Base-by-base conservation (phyloP, 2,329 filamentous ascomycete genomes). In the Geosmithia putterillii region DNA sequence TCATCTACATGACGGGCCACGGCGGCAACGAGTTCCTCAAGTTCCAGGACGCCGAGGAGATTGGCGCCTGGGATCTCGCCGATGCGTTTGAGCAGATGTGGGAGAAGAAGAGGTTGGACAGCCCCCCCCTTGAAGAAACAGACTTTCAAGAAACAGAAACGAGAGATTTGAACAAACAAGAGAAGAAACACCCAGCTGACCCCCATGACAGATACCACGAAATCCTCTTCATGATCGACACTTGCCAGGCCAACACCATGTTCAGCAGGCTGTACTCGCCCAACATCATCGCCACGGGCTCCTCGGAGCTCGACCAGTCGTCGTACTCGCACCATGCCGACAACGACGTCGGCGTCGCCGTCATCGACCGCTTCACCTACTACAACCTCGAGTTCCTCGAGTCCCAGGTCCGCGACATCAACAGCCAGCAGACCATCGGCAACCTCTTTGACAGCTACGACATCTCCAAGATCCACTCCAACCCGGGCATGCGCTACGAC, bases 81-180 rank as follows among this genome's bases (percentile, higher is more conserved):
- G 87, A 98, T 62, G 92, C 92, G 0, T 96, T 98, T 60, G 88
- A 94, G 64, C 90, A 98, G 70, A 98, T 98, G 92, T 95, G 89
- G 86, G 92, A 98, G 73, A 98, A 98, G 79, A 94, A 94, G 69
- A 82, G 92, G 70, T 81, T 61, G n/a, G 59, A 40, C n/a, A 28
- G 35, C 4, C 37, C 34, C 38, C 50, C 21, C 17, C 40, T 12
- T 5, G 32, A 12, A 7, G 43, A 23, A 38, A 41, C 42, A 19
- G 36, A 19, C 5, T 40, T 40, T 9, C 41, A 42, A 7, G 45
- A 37, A n/a, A n/a, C n/a, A n/a, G n/a, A n/a, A n/a, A n/a, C n/a
- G n/a, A n/a, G n/a, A n/a, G n/a, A n/a, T n/a, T n/a, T n/a, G n/a
- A n/a, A n/a, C n/a, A n/a, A n/a, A n/a, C n/a, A n/a, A n/a, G n/a